Percentiles rank a stretch among this genome's conserved stretches.
Conservation (phyloP, 78 protist species). For the Dictyostelium intermedium region DNA sequence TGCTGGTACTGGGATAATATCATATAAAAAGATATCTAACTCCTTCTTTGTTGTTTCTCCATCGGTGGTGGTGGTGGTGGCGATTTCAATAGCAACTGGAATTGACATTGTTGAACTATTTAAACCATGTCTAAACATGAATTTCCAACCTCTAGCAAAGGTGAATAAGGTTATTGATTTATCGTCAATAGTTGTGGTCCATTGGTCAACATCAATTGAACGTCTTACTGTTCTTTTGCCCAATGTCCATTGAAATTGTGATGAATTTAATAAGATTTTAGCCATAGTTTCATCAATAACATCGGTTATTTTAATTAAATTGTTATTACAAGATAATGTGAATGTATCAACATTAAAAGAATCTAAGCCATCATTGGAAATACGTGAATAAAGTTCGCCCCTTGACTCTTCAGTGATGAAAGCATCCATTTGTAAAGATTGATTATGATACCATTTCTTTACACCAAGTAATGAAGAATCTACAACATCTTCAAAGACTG, state of each 20-base stretch:
- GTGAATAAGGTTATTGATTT: not conserved
- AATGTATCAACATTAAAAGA: not conserved
- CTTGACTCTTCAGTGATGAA: not conserved
- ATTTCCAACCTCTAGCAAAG: constrained; percentile 44
- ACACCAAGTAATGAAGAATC: not conserved
- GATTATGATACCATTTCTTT: not conserved
- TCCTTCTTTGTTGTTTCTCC: not conserved
- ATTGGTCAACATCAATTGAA: constrained; percentile 7
- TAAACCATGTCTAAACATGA: constrained; percentile 13
- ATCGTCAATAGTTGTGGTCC: not conserved
- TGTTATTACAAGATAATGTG: not conserved
- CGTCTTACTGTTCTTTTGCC: not conserved
- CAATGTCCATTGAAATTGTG: not conserved
- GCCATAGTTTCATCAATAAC: not conserved
- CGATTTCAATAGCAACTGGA: constrained; percentile 21
- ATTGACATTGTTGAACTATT: not conserved
- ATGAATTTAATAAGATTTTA: not conserved
- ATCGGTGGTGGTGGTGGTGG: not conserved
- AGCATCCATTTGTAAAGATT: not conserved
- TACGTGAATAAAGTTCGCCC: not conserved
- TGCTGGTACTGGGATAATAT: not conserved
- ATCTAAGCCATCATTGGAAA: not conserved
- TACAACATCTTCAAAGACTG: not conserved
- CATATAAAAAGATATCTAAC: constrained; percentile 16
- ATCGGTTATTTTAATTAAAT: not conserved